A percentile compares a stretch with the other conserved stretches of the same genome.
Conservation (phyloP, 768 basidiomycete genomes). For the Sporobolomyces roseus region DNA sequence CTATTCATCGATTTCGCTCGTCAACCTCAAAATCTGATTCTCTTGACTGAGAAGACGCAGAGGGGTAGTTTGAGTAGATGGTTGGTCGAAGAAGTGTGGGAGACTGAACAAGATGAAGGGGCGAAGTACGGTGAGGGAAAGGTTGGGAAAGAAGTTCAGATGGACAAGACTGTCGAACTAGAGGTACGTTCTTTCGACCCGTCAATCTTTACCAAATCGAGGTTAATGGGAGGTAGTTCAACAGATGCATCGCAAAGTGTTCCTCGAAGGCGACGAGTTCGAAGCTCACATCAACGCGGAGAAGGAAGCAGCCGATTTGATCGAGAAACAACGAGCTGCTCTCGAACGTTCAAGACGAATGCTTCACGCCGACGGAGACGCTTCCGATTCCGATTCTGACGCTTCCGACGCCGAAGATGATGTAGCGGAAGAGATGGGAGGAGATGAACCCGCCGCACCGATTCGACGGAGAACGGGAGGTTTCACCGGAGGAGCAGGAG, state of each 20-base stretch:
- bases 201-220: too few species aligned
- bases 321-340: slow-evolving; percentile 78
- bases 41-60: slow-evolving; percentile 75
- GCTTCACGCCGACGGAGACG: slow-evolving; percentile 80
- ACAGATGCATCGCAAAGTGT: slow-evolving; percentile 83
- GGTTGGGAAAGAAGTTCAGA: slow-evolving; percentile 78
- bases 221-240: background rate
- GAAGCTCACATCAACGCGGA: slow-evolving; percentile 74
- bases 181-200: slow-evolving; percentile 53
- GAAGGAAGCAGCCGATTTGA: slow-evolving; percentile 70
- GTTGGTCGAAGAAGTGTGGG: slow-evolving; percentile 77
- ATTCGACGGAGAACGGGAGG: slow-evolving; percentile 43
- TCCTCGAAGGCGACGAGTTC: slow-evolving; percentile 80
- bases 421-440: slow-evolving; percentile 56
- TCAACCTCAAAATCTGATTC: slow-evolving; percentile 75
- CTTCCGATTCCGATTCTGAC: slow-evolving; percentile 48
- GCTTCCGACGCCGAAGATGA: slow-evolving; percentile 58
- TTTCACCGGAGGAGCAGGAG: slow-evolving; percentile 28
- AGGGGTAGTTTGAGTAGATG: slow-evolving; percentile 72
- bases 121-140: slow-evolving; percentile 84
- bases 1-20: slow-evolving; percentile 82
- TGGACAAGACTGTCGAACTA: slow-evolving; percentile 66
- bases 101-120: slow-evolving; percentile 68
- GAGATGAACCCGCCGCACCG: slow-evolving; percentile 49
- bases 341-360: slow-evolving; percentile 76